phyloP scores from a whole-genome alignment of 768 basidiomycete species.

The Termitomyces sp. region DNA sequence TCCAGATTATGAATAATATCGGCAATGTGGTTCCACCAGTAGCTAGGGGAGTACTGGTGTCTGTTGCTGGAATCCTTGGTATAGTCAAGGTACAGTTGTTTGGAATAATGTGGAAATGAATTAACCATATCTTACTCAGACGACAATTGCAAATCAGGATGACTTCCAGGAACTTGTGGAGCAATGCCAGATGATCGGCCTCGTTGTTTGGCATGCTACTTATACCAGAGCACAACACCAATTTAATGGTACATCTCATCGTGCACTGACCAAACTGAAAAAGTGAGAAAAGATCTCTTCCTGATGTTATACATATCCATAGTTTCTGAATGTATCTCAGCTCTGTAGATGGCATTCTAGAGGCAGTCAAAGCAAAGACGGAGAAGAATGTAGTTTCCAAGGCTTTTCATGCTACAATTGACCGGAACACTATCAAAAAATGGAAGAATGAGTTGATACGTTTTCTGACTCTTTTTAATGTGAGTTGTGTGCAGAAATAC shows the following conservation, averaged over 20 bases:
- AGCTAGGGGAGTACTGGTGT: neutral
- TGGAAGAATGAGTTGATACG: slow-evolving; percentile 8
- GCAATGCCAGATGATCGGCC: slow-evolving; percentile 14
- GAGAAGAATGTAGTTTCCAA: neutral
- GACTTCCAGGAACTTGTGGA: slow-evolving; percentile 13
- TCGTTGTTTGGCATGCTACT: slow-evolving; percentile 9
- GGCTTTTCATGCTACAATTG: slow-evolving; percentile 9
- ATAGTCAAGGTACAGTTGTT: slow-evolving; percentile 7
- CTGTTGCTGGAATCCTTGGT: slow-evolving; percentile 3
- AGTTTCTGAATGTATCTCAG: neutral
- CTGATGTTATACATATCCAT: neutral
- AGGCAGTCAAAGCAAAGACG: slow-evolving; percentile 1
- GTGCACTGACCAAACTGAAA: neutral
- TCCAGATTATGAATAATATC: neutral
- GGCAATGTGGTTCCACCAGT: neutral
- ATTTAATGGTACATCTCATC: too few relatives aligned
- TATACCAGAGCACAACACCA: neutral
- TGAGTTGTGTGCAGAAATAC: neutral
- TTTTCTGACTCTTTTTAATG: slow-evolving; percentile 10
- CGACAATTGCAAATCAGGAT: slow-evolving; percentile 1
- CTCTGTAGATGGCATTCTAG: neutral
- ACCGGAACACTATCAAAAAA: slow-evolving; percentile 10
- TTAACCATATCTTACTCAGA: neutral
- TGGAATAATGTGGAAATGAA: too few relatives aligned
- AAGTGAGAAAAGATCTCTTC: neutral